Percentiles rank a stretch among this genome's conserved stretches.
Conservation (phyloP, 768 basidiomycete genomes). For the Gyrodon lividus region DNA sequence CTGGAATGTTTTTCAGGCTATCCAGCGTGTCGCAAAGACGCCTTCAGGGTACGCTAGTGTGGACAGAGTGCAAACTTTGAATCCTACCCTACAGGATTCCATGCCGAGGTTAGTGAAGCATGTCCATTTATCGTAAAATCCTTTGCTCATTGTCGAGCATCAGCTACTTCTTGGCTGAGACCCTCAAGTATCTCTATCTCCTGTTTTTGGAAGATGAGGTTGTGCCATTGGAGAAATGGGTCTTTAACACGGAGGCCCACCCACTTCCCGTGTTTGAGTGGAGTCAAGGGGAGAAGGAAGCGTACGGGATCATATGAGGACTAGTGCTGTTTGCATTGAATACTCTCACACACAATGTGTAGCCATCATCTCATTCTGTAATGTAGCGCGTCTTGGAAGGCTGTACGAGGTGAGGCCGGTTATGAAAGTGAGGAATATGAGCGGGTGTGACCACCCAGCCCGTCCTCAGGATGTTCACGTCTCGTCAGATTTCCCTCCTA, state of each 20-base stretch:
- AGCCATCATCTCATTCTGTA: background rate
- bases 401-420: too few relatives aligned
- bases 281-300: conserved; percentile 50
- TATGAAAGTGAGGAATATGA: too few relatives aligned
- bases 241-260: conserved; percentile 75
- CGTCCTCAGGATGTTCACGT: too few relatives aligned
- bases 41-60: conserved; percentile 62
- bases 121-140: conserved; percentile 10
- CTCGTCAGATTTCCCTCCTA: too few relatives aligned
- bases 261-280: conserved; percentile 71
- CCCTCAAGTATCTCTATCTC: conserved; percentile 72
- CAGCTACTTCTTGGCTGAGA: conserved; percentile 57
- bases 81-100: conserved; percentile 44
- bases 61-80: conserved; percentile 42
- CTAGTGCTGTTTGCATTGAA: background rate
- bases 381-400: too few relatives aligned
- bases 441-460: too few relatives aligned
- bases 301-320: conserved; percentile 34
- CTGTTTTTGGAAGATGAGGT: conserved; percentile 65
- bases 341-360: too few relatives aligned
- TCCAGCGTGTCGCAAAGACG: conserved; percentile 60
- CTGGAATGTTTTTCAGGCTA: conserved; percentile 67
- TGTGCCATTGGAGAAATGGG: conserved; percentile 53
- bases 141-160: background rate
- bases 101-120: conserved; percentile 70